phyloP scores from a whole-genome alignment of 148 eudicot genomes.

The Heliamphora exappendiculata region DNA sequence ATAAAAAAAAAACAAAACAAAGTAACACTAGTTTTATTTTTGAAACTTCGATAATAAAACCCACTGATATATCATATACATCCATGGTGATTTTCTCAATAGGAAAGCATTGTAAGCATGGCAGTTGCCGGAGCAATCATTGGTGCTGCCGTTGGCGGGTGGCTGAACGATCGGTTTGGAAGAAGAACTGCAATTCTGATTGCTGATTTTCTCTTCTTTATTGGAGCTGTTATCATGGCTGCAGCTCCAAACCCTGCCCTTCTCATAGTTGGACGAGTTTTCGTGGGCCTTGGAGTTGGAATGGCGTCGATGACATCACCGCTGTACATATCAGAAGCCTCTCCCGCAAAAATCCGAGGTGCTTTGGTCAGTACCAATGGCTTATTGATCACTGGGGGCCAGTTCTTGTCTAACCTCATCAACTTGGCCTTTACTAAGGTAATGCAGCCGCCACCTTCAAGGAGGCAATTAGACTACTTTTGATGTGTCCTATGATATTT shows the following conservation, averaged over 20 bases:
- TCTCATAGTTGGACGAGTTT: slow-evolving; percentile 56
- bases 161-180: slow-evolving; percentile 61
- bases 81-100: neutral
- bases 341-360: slow-evolving; percentile 58
- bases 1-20: no score
- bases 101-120: slow-evolving; percentile 78
- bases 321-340: slow-evolving; percentile 61
- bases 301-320: slow-evolving; percentile 74
- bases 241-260: slow-evolving; percentile 46
- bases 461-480: neutral
- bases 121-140: slow-evolving; percentile 73
- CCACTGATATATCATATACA: neutral
- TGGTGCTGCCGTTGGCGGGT: slow-evolving; percentile 64
- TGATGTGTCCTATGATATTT: neutral
- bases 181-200: slow-evolving; percentile 38
- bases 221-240: slow-evolving; percentile 57
- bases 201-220: slow-evolving; percentile 54
- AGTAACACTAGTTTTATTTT: no score
- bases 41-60: neutral
- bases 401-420: slow-evolving; percentile 58
- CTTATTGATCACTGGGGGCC: slow-evolving; percentile 71
- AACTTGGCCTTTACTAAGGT: slow-evolving; percentile 71
- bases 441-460: neutral
- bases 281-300: slow-evolving; percentile 70
- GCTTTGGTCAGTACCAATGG: slow-evolving; percentile 69